Evolutionary conservation across 345 rosid genomes (phyloP).

Genomic region (Hibiscus tridactylites): DNA sequence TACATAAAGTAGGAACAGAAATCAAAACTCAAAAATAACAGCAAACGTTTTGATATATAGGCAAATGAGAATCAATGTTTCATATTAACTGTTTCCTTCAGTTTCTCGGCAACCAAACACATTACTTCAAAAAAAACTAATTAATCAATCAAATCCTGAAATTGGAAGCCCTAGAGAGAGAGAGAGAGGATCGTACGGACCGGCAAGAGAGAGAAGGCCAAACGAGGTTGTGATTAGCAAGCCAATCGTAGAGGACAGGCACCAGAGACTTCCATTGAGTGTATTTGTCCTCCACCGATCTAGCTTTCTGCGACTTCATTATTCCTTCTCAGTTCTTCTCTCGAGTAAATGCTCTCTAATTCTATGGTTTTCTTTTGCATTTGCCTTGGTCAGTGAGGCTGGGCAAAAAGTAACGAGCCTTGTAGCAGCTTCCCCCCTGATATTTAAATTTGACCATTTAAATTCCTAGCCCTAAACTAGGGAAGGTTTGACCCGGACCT

Average conservation of each 20-base stretch:
- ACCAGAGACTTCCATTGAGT: constrained; percentile 36
- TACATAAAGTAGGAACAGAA: neutral
- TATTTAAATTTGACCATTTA: too few relatives aligned
- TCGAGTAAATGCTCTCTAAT: neutral
- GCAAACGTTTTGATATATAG: neutral
- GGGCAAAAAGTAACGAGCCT: too few relatives aligned
- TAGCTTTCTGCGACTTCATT: constrained; percentile 14
- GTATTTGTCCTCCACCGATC: constrained; percentile 33
- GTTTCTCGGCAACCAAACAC: constrained; percentile 1
- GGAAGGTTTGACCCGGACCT: too few relatives aligned
- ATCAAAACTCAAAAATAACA: too few relatives aligned
- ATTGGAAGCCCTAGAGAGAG: constrained; percentile 11
- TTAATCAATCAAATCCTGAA: neutral
- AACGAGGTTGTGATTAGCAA: constrained; percentile 35
- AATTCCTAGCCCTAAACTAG: too few relatives aligned
- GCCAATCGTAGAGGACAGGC: constrained; percentile 43
- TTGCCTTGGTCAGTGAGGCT: neutral
- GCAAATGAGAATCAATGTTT: neutral
- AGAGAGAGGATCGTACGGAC: constrained; percentile 13
- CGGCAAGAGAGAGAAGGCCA: constrained; percentile 58
- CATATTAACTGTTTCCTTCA: neutral
- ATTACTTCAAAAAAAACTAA: neutral
- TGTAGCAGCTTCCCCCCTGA: too few relatives aligned
- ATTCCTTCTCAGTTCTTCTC: neutral
- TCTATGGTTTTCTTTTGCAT: neutral